phyloP scores from a whole-genome alignment of 345 rosid species.

The Kernera saxatilis region DNA sequence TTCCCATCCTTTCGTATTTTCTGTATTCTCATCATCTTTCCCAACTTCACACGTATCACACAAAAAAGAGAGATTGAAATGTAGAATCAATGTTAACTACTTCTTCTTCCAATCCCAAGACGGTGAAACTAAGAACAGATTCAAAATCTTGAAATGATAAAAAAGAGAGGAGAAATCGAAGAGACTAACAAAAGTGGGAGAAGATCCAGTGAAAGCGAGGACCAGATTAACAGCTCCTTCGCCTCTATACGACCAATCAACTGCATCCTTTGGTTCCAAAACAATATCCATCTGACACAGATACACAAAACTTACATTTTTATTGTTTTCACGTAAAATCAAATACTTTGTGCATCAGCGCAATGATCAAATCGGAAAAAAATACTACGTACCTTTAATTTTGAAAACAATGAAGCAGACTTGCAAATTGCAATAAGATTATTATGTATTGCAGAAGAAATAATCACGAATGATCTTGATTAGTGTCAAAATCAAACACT shows the following conservation, averaged over 20 bases:
- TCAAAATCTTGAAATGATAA: not conserved
- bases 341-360: not conserved
- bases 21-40: slow-evolving; percentile 75
- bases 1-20: slow-evolving; percentile 44
- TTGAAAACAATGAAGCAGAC: not conserved
- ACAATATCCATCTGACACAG: slow-evolving; percentile 43
- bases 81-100: not conserved
- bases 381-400: not conserved
- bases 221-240: slow-evolving; percentile 97
- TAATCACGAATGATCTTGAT: not conserved
- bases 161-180: not conserved
- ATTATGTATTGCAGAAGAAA: not conserved
- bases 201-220: slow-evolving; percentile 78
- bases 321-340: not conserved
- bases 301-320: not conserved
- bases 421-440: too few relatives aligned
- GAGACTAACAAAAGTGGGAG: slow-evolving; percentile 54
- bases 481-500: not conserved
- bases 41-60: slow-evolving; percentile 27
- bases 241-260: slow-evolving; percentile 83
- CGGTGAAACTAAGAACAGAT: not conserved
- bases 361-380: not conserved
- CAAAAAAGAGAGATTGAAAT: not conserved
- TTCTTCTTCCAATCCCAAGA: not conserved
- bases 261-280: slow-evolving; percentile 57